These are phyloP conservation scores for Beauveria caledonica DNA, from an alignment of 2,329 filamentous ascomycete species.

Conservation along the genomic window DNA sequence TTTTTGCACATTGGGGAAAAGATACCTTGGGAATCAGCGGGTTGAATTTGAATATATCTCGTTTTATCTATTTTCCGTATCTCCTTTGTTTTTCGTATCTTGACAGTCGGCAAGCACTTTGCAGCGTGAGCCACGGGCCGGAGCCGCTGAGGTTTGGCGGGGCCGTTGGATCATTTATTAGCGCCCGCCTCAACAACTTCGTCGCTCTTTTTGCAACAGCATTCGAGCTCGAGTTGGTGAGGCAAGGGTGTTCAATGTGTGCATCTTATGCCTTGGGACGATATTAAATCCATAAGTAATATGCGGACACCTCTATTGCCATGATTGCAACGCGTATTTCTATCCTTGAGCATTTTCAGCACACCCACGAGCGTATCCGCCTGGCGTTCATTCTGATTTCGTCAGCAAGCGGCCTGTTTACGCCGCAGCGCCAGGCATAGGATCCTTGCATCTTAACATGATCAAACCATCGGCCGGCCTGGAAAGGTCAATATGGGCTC, in stretches of 20 bases:
- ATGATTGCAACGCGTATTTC: background rate
- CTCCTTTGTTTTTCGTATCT: too few species aligned
- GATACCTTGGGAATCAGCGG: slow-evolving; percentile 10
- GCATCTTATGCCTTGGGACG: background rate
- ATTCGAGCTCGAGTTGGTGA: background rate
- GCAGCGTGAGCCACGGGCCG: background rate
- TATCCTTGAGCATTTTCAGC: background rate
- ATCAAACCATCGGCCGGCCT: background rate
- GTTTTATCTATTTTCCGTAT: too few species aligned
- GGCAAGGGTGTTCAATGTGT: background rate
- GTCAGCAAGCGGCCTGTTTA: background rate
- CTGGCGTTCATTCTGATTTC: background rate
- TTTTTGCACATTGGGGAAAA: slow-evolving; percentile 5
- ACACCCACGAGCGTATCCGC: background rate
- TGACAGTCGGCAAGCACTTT: too few species aligned
- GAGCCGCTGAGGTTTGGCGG: background rate
- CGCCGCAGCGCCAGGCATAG: background rate
- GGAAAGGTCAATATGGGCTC: slow-evolving; percentile 8
- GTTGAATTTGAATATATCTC: background rate
- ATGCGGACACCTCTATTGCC: background rate
- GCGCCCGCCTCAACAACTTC: background rate
- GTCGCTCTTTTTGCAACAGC: background rate
- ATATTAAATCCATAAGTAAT: background rate
- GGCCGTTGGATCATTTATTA: background rate
- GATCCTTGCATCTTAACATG: background rate